Evolutionary conservation across 2,329 filamentous ascomycete species (phyloP), one percentile per base, ranked within the genome.

Genomic region (Grosmannia clavigera): DNA sequence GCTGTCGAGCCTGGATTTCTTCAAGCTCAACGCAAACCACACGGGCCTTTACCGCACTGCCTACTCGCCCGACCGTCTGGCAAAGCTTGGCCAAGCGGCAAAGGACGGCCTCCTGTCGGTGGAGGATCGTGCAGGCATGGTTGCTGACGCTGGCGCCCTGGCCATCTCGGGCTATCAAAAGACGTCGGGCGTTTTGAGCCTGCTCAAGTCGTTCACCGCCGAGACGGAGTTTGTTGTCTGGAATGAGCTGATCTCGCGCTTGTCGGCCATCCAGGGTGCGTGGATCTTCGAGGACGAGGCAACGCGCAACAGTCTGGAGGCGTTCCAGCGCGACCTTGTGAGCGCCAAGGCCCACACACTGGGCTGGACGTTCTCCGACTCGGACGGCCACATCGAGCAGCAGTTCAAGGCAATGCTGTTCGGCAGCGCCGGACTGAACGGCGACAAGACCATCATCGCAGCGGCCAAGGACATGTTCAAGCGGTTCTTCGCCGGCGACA

Each of bases 351-450:
- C 92, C 0, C 92, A 96, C 71, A 82, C 91, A 69, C 75, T 95
- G 53, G 92, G 92, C 61, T 97, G 92, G 92, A 76, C 83, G 16
- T 96, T 97, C 74, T 86, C 83, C 33, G 87, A 92, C 31, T 81
- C 80, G 3, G 92, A 97, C 67, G 90, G 88, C 57, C 92, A 96
- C 70, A 86, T 96, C 65, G 81, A 92, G 71, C 91, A 96, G 72
- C 92, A 96, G 71, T 95, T 96, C 81, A 97, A 97, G 78, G 85
- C 85, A 16, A 82, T 96, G 70, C 81, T 96, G 71, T 97, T 97
- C 70, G 88, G 88, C 63, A 83, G 81, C 66, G 90, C 92, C 57
- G 92, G 92, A 61, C 77, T 90, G 65, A 81, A 85, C 54, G 91
- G 90, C 40, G 92, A 97, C 68, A 77, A 91, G 67, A 78, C 81